Evolutionary conservation across 75 land plant genomes (phyloP), one percentile per base, ranked within the genome.

Genomic region (Picea glauca): DNA sequence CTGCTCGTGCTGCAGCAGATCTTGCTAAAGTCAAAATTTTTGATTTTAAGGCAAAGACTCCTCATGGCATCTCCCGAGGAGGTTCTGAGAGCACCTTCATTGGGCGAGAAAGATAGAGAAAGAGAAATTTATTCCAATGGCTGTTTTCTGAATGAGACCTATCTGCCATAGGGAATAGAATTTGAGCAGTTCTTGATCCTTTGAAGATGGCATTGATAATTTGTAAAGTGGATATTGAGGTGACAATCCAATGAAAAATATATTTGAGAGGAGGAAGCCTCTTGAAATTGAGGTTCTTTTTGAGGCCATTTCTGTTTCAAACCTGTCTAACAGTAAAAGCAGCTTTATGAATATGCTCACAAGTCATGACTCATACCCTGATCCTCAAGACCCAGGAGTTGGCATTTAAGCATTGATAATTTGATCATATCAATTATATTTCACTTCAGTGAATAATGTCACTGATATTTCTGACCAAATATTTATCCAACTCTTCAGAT

Each of bases 1-100:
- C 94, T 80, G 96, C 96, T 35, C 88, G 92, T 46, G 87, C 92
- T 54, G 96, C 93, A 13, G 94, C 92, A 21, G 75, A 83, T 62
- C 87, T 94, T 38, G 92, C 76, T n/a, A 91, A 88, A 58, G 62
- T 77, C 12, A 83, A 70, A 58, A 61, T 77, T 76, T 50, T 50
- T 50, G 56, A 75, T 50, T 30, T 56, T 3, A 26, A 59, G 62
- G 23, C 38, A 58, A 75, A 75, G 32, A 58, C 58, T 15, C 21
- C 30, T 32, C 32, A 75, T 75, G 77, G 73, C 54, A n/a, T 70
- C 20, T 13, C 38, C 14, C 38, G 46, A 21, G 54, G n/a, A 70
- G 73, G 54, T 70, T 43, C n/a, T 70, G 73, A 43, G 73, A 70
- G 11, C 73, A 15, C 26, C 20, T 40, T 20, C 73, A 43, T 70